Base-by-base conservation (phyloP, 371 early-diverging fungal genomes). In the Mucor irregularis region DNA sequence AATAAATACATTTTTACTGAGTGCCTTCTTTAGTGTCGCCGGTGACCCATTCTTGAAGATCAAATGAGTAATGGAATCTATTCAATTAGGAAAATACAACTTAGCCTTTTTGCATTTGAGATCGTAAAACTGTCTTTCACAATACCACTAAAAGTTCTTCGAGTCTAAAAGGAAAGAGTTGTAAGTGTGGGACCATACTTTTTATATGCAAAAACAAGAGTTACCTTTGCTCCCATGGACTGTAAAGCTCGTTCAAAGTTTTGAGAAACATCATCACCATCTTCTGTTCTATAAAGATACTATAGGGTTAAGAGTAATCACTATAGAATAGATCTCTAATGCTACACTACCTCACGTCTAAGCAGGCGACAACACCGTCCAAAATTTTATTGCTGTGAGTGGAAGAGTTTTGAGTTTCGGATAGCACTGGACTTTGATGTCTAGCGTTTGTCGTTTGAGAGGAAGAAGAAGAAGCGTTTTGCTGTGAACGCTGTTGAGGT, bases 31-130 rank as follows among this genome's bases (percentile, higher is more conserved):
- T 14, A 75, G 30, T 5, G 71, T 73, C 0, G 74, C 60, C 14
- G 69, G 40, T 4, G 79, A 78, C 30, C 79, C 79, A 44, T 78
- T 78, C 43, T 78, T 78, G 38, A 64, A 78, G 3, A 78, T 57
- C 2, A 78, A 52, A 60, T 78, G 79, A 1, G 79, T 78, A 17
- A 75, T 52, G 2, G 71, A 62, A 49, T 78, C 79, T 75, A 61
- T 11, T 11, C 2, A 17, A 9, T 42, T 42, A 24, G 16, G 2
- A n/a, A n/a, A n/a, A n/a, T n/a, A n/a, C n/a, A n/a, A n/a, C n/a
- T n/a, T n/a, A n/a, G n/a, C n/a, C n/a, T n/a, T n/a, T n/a, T n/a
- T n/a, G n/a, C n/a, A n/a, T n/a, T n/a, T n/a, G n/a, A n/a, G n/a
- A n/a, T n/a, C n/a, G 1, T 11, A 16, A 43, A 21, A n/a, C n/a